These are phyloP conservation scores for Amyloporia xantha DNA, from an alignment of 768 basidiomycete genomes.

Conservation along the genomic window DNA sequence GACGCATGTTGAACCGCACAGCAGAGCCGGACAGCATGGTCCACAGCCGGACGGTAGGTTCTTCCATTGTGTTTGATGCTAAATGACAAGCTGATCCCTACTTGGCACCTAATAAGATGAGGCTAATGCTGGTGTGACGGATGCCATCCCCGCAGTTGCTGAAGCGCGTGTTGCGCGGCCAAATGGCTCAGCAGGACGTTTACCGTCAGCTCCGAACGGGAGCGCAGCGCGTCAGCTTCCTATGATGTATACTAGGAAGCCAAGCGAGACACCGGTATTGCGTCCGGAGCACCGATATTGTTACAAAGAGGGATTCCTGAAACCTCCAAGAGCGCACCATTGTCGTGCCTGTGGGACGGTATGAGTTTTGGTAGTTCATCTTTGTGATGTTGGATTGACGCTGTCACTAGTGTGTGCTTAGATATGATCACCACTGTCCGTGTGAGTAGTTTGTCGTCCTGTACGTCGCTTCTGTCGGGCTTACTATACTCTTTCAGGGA, in stretches of 20 bases:
- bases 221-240: conserved; percentile 6
- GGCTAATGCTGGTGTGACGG: conserved; percentile 13
- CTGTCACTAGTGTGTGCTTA: conserved; percentile 58
- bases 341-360: conserved; percentile 81
- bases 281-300: conserved; percentile 67
- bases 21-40: too few species aligned
- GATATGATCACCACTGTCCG: conserved; percentile 87
- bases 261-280: conserved; percentile 41
- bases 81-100: too few species aligned
- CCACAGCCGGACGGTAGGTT: too few species aligned
- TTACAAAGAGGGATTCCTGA: conserved; percentile 51
- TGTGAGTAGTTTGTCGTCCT: conserved; percentile 39
- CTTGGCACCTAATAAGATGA: too few species aligned
- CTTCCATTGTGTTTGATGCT: too few species aligned
- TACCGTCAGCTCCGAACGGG: neutral
- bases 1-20: too few species aligned
- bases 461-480: neutral
- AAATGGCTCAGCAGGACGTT: neutral
- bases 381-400: neutral
- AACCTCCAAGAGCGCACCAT: conserved; percentile 74
- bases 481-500: conserved; percentile 44
- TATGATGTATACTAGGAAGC: conserved; percentile 24
- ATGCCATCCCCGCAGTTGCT: conserved; percentile 17
- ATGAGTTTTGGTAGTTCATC: conserved; percentile 22
- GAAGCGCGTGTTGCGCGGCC: conserved; percentile 9